A percentile compares a stretch with the other conserved stretches of the same genome.
These are phyloP conservation scores for Blastocystis sp. DNA, from an alignment of 352 stramenopile genomes.

Conservation along the genomic window DNA sequence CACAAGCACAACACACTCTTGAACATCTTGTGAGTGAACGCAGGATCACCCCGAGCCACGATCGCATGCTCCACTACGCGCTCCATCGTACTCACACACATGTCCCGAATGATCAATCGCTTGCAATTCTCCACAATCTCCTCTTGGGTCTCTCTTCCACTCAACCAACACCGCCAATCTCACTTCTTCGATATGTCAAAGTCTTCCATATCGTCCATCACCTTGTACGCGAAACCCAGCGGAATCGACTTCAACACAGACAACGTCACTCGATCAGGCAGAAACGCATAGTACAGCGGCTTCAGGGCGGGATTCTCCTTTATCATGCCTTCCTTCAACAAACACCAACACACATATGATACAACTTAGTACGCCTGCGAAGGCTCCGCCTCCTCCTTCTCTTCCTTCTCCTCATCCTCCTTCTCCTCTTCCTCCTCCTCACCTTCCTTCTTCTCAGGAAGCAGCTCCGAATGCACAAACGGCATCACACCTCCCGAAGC, in stretches of 20 bases:
- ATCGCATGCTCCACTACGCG: constrained; percentile 1
- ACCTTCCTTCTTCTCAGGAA: constrained; percentile 72
- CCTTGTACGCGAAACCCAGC: neutral
- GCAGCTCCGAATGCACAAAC: constrained; percentile 79
- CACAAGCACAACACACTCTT: neutral
- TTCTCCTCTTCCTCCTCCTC: constrained; percentile 61
- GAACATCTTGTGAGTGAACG: constrained; percentile 24
- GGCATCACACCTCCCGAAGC: constrained; percentile 71
- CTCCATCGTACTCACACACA: neutral
- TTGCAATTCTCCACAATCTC: constrained; percentile 4
- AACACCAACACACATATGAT: neutral
- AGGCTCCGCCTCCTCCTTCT: constrained; percentile 7
- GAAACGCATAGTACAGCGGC: constrained; percentile 20
- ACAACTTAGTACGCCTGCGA: constrained; percentile 39
- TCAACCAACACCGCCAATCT: neutral
- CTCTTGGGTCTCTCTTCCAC: constrained; percentile 3
- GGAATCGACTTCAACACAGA: constrained; percentile 19
- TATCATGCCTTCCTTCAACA: neutral
- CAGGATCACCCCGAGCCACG: neutral
- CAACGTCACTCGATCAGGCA: neutral
- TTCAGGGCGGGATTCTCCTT: neutral
- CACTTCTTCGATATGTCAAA: constrained; percentile 41
- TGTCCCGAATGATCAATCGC: neutral
- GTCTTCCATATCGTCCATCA: constrained; percentile 5
- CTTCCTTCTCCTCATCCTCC: constrained; percentile 17